These are phyloP conservation scores for Jacaranda mimosifolia DNA, from an alignment of 257 asterid genomes.

Conservation along the genomic window DNA sequence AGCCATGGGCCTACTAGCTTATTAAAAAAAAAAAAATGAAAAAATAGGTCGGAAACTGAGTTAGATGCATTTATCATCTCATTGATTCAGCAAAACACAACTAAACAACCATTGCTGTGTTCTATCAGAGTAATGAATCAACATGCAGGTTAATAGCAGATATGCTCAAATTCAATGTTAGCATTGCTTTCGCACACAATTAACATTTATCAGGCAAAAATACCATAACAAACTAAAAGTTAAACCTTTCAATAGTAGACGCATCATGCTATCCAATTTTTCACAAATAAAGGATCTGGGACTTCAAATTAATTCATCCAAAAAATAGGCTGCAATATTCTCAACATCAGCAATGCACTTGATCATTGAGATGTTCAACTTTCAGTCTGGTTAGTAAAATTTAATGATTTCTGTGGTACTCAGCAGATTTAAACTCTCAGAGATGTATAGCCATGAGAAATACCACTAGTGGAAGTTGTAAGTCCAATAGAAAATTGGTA, in stretches of 20 bases:
- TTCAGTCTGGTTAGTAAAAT: not conserved
- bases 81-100: too few relatives aligned
- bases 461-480: not conserved
- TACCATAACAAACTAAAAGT: not conserved
- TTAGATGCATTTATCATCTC: too few relatives aligned
- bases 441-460: not conserved
- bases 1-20: too few relatives aligned
- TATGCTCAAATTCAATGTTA: too few relatives aligned
- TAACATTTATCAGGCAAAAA: not conserved
- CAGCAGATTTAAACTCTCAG: not conserved
- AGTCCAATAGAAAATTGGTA: not conserved
- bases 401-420: not conserved
- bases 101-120: too few relatives aligned
- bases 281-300: not conserved
- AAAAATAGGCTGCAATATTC: not conserved
- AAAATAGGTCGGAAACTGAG: too few relatives aligned
- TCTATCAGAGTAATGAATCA: too few relatives aligned
- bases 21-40: too few relatives aligned
- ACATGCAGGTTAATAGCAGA: too few relatives aligned
- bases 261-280: slow-evolving; percentile 6
- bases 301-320: slow-evolving; percentile 15
- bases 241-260: not conserved
- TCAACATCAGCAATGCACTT: not conserved
- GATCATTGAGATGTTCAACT: not conserved
- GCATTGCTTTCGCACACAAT: not conserved